These are phyloP conservation scores for Pyrrhoderma lamaoense DNA, from an alignment of 1,284 basidiomycete genomes.

Conservation along the genomic window DNA sequence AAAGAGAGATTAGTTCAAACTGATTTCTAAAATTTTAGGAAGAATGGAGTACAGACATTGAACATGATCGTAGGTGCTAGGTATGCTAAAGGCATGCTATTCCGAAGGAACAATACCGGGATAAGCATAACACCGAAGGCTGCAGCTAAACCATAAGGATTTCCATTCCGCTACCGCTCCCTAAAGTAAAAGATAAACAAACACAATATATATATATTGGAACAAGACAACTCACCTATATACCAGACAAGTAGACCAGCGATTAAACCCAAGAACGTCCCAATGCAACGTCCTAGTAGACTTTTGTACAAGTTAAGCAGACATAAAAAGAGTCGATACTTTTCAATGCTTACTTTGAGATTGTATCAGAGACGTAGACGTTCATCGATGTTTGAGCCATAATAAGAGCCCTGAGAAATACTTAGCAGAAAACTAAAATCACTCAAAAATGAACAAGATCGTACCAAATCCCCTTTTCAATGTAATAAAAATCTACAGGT, in stretches of 20 bases:
- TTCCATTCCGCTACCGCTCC: slow-evolving; percentile 46
- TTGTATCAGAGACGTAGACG: slow-evolving; percentile 56
- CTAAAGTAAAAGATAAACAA: slow-evolving; percentile 27
- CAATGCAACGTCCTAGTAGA: slow-evolving; percentile 40
- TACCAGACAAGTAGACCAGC: slow-evolving; percentile 55
- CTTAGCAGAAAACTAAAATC: not conserved
- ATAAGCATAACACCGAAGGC: slow-evolving; percentile 43
- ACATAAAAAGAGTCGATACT: not conserved
- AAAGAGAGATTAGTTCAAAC: not conserved
- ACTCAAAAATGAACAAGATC: slow-evolving; percentile 9
- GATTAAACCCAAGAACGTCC: slow-evolving; percentile 37
- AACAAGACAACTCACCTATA: slow-evolving; percentile 31
- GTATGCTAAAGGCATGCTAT: slow-evolving; percentile 41
- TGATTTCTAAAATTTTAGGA: not conserved
- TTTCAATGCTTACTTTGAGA: slow-evolving; percentile 37
- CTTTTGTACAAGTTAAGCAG: not conserved
- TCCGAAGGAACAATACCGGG: slow-evolving; percentile 47
- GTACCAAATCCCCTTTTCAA: slow-evolving; percentile 38
- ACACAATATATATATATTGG: not conserved
- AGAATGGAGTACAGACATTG: slow-evolving; percentile 26
- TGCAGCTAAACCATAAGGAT: slow-evolving; percentile 51
- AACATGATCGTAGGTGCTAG: slow-evolving; percentile 33
- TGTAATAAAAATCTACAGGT: slow-evolving; percentile 36
- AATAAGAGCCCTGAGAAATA: slow-evolving; percentile 45
- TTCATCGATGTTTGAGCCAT: slow-evolving; percentile 62